A percentile compares a stretch with the other conserved stretches of the same genome.
Evolutionary conservation across 805 yeast species (phyloP).

Genomic region (Komagataella ulmi): DNA sequence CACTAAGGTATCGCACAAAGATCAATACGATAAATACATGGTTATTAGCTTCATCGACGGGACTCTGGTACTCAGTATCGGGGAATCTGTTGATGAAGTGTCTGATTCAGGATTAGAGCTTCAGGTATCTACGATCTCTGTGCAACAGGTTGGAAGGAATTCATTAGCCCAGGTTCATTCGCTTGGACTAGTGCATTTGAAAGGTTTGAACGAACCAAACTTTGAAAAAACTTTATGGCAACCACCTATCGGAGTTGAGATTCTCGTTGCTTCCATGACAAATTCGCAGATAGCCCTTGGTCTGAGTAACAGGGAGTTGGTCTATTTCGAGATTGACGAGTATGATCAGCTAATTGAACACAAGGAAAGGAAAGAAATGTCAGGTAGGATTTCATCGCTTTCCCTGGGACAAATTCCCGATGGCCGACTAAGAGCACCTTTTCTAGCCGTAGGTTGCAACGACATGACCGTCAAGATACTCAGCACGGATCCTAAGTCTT

Average conservation of each 20-base stretch:
- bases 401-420: conserved; percentile 34
- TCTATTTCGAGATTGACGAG: conserved; percentile 70
- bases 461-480: conserved; percentile 61
- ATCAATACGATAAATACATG: conserved; percentile 45
- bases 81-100: conserved; percentile 70
- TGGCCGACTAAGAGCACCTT: conserved; percentile 35
- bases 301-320: conserved; percentile 58
- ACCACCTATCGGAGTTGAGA: conserved; percentile 65
- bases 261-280: conserved; percentile 50
- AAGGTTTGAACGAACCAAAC: conserved; percentile 15
- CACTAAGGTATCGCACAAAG: conserved; percentile 29
- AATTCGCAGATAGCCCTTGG: conserved; percentile 57
- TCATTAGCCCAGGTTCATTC: conserved; percentile 65
- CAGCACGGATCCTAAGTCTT: conserved; percentile 43
- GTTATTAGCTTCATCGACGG: conserved; percentile 52
- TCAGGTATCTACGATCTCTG: conserved; percentile 48
- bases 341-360: conserved; percentile 60
- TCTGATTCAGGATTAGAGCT: conserved; percentile 48
- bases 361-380: conserved; percentile 43
- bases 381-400: conserved; percentile 33
- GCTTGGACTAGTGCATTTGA: conserved; percentile 53
- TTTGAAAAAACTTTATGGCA: conserved; percentile 42
- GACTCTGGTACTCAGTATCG: conserved; percentile 64
- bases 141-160: conserved; percentile 49
- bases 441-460: conserved; percentile 56